These are phyloP conservation scores for Microbotryomycetes sp. DNA, from an alignment of 1,284 basidiomycete genomes.

Conservation along the genomic window DNA sequence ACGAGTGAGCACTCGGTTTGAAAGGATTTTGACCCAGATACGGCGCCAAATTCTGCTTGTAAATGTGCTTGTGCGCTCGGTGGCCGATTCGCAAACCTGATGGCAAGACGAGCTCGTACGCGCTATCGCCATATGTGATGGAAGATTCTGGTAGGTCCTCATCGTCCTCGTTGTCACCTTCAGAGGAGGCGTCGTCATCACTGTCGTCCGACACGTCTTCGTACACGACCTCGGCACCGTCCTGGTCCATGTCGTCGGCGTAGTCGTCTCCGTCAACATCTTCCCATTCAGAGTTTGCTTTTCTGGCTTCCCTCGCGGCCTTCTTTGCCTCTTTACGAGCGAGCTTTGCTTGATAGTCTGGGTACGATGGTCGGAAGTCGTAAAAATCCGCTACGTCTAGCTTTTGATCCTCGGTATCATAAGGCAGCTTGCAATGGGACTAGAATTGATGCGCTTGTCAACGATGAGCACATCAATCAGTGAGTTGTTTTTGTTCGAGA, in stretches of 20 bases:
- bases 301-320: conserved; percentile 38
- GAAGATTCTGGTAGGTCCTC: conserved; percentile 21
- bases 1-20: conserved; percentile 21
- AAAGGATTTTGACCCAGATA: conserved; percentile 28
- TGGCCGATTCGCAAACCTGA: conserved; percentile 90
- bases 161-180: conserved; percentile 23
- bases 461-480: neutral
- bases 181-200: conserved; percentile 38
- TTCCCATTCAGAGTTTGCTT: conserved; percentile 38
- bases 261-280: conserved; percentile 50
- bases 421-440: conserved; percentile 87
- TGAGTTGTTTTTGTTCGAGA: too few species aligned
- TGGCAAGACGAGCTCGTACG: conserved; percentile 86
- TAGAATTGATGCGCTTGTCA: conserved; percentile 3
- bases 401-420: conserved; percentile 69
- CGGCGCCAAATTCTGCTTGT: conserved; percentile 65
- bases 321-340: conserved; percentile 40
- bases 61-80: conserved; percentile 76
- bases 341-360: conserved; percentile 47
- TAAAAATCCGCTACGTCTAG: conserved; percentile 90
- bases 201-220: conserved; percentile 43
- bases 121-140: conserved; percentile 43
- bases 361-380: conserved; percentile 78
- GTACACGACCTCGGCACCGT: conserved; percentile 45
- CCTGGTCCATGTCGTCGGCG: conserved; percentile 38